A percentile compares a stretch with the other conserved stretches of the same genome.
These are phyloP conservation scores for Clavispora vitiphila DNA, from an alignment of 805 yeast genomes.

Conservation along the genomic window DNA sequence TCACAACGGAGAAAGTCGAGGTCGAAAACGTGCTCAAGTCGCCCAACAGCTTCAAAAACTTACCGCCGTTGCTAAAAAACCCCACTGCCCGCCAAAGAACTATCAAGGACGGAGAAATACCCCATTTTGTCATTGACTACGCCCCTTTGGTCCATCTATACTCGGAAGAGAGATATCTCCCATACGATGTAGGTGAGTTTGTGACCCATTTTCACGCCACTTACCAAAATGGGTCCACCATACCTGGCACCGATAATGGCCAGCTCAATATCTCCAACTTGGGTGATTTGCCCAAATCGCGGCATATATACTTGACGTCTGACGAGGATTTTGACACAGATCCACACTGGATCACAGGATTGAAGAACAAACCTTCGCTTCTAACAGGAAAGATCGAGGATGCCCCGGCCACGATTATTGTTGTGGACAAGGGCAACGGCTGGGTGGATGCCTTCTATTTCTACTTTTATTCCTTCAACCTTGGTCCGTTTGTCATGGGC, in stretches of 20 bases:
- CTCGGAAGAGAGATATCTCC: conserved; percentile 82
- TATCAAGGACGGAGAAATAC: conserved; percentile 51
- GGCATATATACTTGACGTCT: conserved; percentile 55
- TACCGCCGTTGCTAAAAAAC: conserved; percentile 34
- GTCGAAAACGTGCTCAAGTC: conserved; percentile 23
- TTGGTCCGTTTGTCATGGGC: conserved; percentile 98
- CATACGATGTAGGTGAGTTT: conserved; percentile 71
- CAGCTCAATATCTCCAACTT: conserved; percentile 28
- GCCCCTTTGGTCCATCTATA: conserved; percentile 82
- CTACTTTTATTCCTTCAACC: conserved; percentile 87
- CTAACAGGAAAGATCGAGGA: conserved; percentile 64
- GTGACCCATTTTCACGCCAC: conserved; percentile 62
- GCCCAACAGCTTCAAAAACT: conserved; percentile 18
- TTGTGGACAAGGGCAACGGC: conserved; percentile 90
- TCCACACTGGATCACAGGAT: conserved; percentile 86
- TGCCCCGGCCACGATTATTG: conserved; percentile 79
- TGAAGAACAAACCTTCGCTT: conserved; percentile 58
- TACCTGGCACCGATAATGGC: conserved; percentile 27
- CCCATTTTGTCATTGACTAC: conserved; percentile 55
- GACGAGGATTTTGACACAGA: conserved; percentile 60
- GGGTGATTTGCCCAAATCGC: conserved; percentile 24
- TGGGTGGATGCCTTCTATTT: conserved; percentile 97
- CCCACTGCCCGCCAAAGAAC: conserved; percentile 33
- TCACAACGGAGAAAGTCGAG: conserved; percentile 18
- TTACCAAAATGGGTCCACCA: conserved; percentile 43